Percentiles rank a stretch among this genome's conserved stretches.
Conservation (phyloP, 495 filamentous ascomycete species). For the Achaetomiella virescens region DNA sequence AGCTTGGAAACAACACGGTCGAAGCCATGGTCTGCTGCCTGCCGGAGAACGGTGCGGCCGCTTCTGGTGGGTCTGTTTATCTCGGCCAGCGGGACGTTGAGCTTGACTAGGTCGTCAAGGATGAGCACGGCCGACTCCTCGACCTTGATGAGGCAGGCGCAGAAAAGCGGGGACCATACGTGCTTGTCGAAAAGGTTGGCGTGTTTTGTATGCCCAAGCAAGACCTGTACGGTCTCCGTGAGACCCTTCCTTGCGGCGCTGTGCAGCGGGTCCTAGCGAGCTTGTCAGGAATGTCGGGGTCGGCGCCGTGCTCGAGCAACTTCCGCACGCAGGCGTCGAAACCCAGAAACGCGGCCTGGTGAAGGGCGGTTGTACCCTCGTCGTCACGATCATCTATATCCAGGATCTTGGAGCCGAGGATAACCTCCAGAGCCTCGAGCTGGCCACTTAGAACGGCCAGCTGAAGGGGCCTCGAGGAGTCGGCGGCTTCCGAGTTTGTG, state of each 20-base stretch:
- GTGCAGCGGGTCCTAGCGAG: slow-evolving; percentile 48
- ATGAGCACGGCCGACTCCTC: slow-evolving; percentile 12
- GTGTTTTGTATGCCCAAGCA: slow-evolving; percentile 43
- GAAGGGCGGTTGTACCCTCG: slow-evolving; percentile 18
- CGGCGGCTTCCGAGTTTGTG: slow-evolving; percentile 11
- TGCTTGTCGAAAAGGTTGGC: slow-evolving; percentile 29
- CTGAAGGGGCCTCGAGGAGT: slow-evolving; percentile 7
- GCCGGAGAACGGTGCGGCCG: slow-evolving; percentile 19
- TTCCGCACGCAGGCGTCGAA: slow-evolving; percentile 2
- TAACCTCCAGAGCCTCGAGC: slow-evolving; percentile 11
- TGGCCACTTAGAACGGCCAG: slow-evolving; percentile 5
- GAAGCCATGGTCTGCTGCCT: slow-evolving; percentile 21
- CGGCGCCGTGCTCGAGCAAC: slow-evolving; percentile 23
- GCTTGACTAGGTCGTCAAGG: slow-evolving; percentile 17
- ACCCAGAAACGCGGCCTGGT: slow-evolving; percentile 7
- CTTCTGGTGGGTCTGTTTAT: slow-evolving; percentile 18
- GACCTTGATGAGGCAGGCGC: slow-evolving; percentile 12
- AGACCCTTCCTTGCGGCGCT: slow-evolving; percentile 45
- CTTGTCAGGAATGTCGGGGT: slow-evolving; percentile 38
- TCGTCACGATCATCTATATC: slow-evolving; percentile 21
- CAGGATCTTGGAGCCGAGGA: slow-evolving; percentile 1
- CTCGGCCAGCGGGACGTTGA: slow-evolving; percentile 12
- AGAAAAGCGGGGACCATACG: slow-evolving; percentile 22
- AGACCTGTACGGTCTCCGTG: slow-evolving; percentile 39
- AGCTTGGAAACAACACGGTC: slow-evolving; percentile 15